Conservation (phyloP, 768 basidiomycete species). For the Chalciporus sphaerocephalus region DNA sequence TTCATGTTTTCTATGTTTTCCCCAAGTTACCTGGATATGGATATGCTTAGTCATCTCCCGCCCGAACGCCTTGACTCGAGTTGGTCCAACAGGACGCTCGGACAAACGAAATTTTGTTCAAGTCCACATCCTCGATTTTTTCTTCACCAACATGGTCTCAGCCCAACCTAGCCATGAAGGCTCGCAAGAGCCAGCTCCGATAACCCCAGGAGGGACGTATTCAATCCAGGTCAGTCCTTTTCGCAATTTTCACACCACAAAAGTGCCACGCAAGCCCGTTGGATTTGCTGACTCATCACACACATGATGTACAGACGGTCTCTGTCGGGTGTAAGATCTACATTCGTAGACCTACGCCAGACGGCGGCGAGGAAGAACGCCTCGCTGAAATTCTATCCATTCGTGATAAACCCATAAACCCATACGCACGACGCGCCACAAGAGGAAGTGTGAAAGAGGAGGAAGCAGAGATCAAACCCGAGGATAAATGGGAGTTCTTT, state of each 20-base stretch:
- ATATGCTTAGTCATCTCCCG: conserved; percentile 22
- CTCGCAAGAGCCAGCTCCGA: conserved; percentile 51
- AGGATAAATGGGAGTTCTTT: conserved; percentile 90
- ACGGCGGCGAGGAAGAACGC: conserved; percentile 80
- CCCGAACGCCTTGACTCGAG: neutral
- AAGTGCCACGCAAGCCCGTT: conserved; percentile 8
- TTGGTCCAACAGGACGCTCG: neutral
- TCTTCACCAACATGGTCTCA: conserved; percentile 26
- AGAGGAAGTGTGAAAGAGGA: conserved; percentile 40
- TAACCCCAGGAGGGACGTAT: conserved; percentile 74
- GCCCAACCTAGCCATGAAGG: conserved; percentile 31
- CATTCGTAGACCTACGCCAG: conserved; percentile 73
- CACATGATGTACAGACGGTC: conserved; percentile 60
- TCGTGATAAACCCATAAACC: conserved; percentile 73
- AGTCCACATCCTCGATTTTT: conserved; percentile 1
- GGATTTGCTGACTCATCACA: conserved; percentile 34
- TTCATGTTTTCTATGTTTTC: too few species aligned
- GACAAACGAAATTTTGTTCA: conserved; percentile 7
- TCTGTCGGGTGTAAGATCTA: conserved; percentile 94
- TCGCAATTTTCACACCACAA: conserved; percentile 27
- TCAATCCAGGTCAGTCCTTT: conserved; percentile 57
- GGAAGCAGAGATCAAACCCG: conserved; percentile 51
- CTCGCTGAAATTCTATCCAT: conserved; percentile 95
- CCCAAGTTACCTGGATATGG: too few species aligned
- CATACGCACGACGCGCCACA: conserved; percentile 47